Base-by-base conservation (phyloP, 768 basidiomycete genomes). In the Filobasidium floriforme region DNA sequence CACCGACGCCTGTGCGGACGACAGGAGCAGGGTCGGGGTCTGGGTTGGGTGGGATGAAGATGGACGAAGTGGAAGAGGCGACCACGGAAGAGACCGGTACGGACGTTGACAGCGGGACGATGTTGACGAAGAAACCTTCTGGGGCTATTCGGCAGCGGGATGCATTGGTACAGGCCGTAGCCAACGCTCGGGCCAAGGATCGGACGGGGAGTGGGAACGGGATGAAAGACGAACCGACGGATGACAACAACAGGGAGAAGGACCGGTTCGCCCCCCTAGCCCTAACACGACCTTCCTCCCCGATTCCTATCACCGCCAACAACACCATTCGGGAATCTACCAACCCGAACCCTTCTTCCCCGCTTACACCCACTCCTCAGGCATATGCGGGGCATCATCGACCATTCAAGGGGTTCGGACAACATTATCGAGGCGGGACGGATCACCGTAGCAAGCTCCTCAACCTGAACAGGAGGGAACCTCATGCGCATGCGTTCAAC, bases 131-230 rank as follows among this genome's bases (percentile, higher is more conserved):
- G 51, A 28, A 37, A 40, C 40, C 59, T n/a, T 11, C 61, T n/a
- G 41, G 52, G 12, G 44, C 28, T 15, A 49, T 62, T 3, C 28
- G 51, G 28, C 67, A 68, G 28, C 54, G 67, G 19, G 67, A 68
- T 44, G 67, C 63, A 12, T 65, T 68, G 60, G 63, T 68, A 26
- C 46, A 65, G n/a, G 67, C 67, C 29, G 60, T 68, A 12, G 61
- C 59, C 24, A 60, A 60, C 18, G 29, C 59, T 41, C 28, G 59
- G 40, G 32, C 59, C 10, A 14, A 29, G 26, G 28, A 41, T 60
- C 19, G 32, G 26, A 37, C 59, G 7, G 37, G 54, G 19, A 49
- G 18, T 18, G 18, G 46, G 19, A 49, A 6, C 5, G 18, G 46
- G 15, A 22, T 15, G 5, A 22, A 15, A 26, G 54, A 57, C 15